Evolutionary conservation across 768 basidiomycete genomes (phyloP), one percentile per base, ranked within the genome.

Genomic region (Rhodotorula babjevae): DNA sequence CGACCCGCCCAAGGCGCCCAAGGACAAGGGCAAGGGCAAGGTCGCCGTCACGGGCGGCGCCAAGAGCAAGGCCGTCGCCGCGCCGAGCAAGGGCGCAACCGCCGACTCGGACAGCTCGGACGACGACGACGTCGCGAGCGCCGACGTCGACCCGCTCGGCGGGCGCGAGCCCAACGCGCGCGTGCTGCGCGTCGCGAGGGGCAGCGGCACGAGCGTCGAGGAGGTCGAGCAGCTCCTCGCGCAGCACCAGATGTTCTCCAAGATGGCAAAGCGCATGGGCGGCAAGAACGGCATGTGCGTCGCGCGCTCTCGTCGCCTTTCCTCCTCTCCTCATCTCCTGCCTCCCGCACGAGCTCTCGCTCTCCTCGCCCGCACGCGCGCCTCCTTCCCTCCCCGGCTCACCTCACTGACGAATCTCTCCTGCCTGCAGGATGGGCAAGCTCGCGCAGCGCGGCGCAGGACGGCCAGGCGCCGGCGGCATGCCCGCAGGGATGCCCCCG

Each of bases 231-330:
- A 99, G 79, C 81, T 97, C 68, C 83, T 99, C 59, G 92, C 92
- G 78, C 96, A 99, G 82, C 96, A 97, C 78, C 87, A 92, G 59
- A 94, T 97, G 91, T 96, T 99, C 92, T 89, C 93, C 65, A 94
- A 92, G 79, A 94, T 99, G 90, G 96, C 95, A 47, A 96, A 93
- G 84, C 90, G 93, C 79, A 94, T 93, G 12, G 96, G 96, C 61
- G 94, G 93, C 55, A 96, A 96, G 86, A 92, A 94, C 73, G 94
- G 93, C 78, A 92, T 92, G 90, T 89, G 69, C 71, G 88, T 61
- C 55, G 19, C 9, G 29, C 14, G 25, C 65, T 60, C 46, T 42
- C 16, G 42, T n/a, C 62, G 29, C 18, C 58, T n/a, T 47, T 42
- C 44, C 9, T 49, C 31, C 18, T 12, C 36, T 9, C 36, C 4